phyloP scores from a whole-genome alignment of 805 yeast species.

The Wickerhamiella brachini region DNA sequence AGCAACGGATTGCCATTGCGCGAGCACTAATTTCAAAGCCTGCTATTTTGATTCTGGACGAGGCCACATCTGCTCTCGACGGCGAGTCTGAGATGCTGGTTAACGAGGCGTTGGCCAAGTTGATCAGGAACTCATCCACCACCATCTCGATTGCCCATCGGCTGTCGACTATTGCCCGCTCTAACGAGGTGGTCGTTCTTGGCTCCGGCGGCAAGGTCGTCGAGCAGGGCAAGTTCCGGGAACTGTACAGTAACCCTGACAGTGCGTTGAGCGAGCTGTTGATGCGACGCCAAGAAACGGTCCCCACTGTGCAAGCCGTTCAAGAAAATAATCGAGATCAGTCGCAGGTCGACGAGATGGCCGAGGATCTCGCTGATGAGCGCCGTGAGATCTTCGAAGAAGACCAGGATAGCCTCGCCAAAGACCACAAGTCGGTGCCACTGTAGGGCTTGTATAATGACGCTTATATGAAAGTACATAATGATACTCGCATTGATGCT shows the following conservation, averaged over 20 bases:
- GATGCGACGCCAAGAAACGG: constrained; percentile 12
- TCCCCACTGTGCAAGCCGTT: neutral
- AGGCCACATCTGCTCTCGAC: constrained; percentile 90
- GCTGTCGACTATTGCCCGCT: constrained; percentile 71
- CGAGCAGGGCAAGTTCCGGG: constrained; percentile 51
- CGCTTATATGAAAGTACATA: neutral
- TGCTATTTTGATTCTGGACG: constrained; percentile 70
- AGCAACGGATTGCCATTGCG: constrained; percentile 84
- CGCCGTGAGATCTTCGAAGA: neutral
- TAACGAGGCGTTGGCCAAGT: constrained; percentile 48
- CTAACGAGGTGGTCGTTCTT: constrained; percentile 68
- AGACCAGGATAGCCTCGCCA: neutral
- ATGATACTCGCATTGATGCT: neutral
- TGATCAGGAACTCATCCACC: constrained; percentile 48
- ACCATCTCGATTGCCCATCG: constrained; percentile 82
- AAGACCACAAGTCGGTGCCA: neutral
- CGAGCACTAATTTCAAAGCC: constrained; percentile 74
- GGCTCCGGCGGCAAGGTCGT: constrained; percentile 60
- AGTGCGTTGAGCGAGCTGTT: constrained; percentile 35
- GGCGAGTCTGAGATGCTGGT: constrained; percentile 78
- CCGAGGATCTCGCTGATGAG: neutral
- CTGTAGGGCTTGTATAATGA: neutral
- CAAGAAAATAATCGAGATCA: neutral
- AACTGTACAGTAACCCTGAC: constrained; percentile 33
- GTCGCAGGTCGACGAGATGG: neutral